A percentile compares a stretch with the other conserved stretches of the same genome.
Conservation (phyloP, 2,329 filamentous ascomycete genomes). For the Stagonosporopsis rhizophila region DNA sequence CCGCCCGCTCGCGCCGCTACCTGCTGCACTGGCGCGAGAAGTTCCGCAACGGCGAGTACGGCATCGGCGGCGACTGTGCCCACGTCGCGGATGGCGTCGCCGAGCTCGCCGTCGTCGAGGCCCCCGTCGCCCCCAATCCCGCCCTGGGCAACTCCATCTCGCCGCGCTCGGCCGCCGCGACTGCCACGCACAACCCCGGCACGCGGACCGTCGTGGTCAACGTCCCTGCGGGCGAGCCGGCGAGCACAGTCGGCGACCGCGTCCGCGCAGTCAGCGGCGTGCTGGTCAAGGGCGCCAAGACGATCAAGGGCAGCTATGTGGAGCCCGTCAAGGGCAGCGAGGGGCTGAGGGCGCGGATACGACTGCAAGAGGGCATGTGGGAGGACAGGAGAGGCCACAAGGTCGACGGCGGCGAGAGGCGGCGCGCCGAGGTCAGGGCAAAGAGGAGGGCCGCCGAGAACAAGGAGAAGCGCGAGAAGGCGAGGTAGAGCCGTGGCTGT, state of each 20-base stretch:
- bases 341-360: conserved; percentile 69
- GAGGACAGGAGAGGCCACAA: conserved; percentile 86
- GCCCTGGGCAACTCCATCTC: conserved; percentile 33
- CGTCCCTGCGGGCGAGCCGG: conserved; percentile 52
- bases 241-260: conserved; percentile 47
- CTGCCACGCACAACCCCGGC: conserved; percentile 61
- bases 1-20: conserved; percentile 81
- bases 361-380: conserved; percentile 88
- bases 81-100: conserved; percentile 69
- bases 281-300: conserved; percentile 70
- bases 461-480: conserved; percentile 74
- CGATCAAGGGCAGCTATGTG: conserved; percentile 78
- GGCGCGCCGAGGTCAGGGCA: conserved; percentile 82
- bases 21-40: conserved; percentile 86
- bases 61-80: conserved; percentile 81
- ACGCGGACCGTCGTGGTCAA: conserved; percentile 68
- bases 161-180: conserved; percentile 49
- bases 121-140: conserved; percentile 51
- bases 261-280: conserved; percentile 68
- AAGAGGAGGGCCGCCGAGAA: conserved; percentile 84
- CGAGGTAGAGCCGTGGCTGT: conserved; percentile 35
- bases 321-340: conserved; percentile 68
- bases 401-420: conserved; percentile 94
- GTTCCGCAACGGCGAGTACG: conserved; percentile 78
- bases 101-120: conserved; percentile 65